Evolutionary conservation across 441 rosid genomes (phyloP).

Genomic region (California macrophylla): DNA sequence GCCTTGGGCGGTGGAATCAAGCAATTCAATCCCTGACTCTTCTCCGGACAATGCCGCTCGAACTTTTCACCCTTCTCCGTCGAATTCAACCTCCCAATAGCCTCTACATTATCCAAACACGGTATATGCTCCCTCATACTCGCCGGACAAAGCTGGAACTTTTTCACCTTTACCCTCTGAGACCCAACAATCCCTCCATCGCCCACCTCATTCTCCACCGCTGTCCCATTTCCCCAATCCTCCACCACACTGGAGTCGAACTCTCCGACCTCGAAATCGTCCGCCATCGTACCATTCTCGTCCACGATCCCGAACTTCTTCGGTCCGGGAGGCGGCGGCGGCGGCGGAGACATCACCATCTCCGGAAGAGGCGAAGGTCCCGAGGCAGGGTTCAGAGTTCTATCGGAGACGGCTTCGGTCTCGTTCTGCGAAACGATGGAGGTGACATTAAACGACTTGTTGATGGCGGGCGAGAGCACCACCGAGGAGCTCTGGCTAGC

Average conservation of each 20-base stretch:
- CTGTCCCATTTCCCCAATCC: slow-evolving; percentile 37
- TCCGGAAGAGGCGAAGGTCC: slow-evolving; percentile 17
- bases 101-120: slow-evolving; percentile 76
- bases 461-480: slow-evolving; percentile 51
- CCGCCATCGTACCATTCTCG: slow-evolving; percentile 72
- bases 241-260: slow-evolving; percentile 55
- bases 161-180: slow-evolving; percentile 27
- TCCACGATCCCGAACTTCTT: slow-evolving; percentile 60
- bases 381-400: slow-evolving; percentile 18
- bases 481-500: slow-evolving; percentile 25
- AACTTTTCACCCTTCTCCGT: slow-evolving; percentile 68
- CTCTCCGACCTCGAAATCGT: slow-evolving; percentile 73
- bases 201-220: slow-evolving; percentile 16
- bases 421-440: slow-evolving; percentile 26
- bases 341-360: slow-evolving; percentile 17
- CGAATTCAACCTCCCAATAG: slow-evolving; percentile 49
- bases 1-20: slow-evolving; percentile 69
- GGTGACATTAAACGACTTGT: slow-evolving; percentile 38
- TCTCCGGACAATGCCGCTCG: slow-evolving; percentile 74
- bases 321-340: slow-evolving; percentile 24
- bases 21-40: slow-evolving; percentile 57
- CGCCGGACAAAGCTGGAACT: slow-evolving; percentile 41
- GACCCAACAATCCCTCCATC: slow-evolving; percentile 15
- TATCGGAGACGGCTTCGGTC: neutral
- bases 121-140: slow-evolving; percentile 72